Conservation (phyloP, 2,329 filamentous ascomycete genomes). For the Rhynchosporium secalis region DNA sequence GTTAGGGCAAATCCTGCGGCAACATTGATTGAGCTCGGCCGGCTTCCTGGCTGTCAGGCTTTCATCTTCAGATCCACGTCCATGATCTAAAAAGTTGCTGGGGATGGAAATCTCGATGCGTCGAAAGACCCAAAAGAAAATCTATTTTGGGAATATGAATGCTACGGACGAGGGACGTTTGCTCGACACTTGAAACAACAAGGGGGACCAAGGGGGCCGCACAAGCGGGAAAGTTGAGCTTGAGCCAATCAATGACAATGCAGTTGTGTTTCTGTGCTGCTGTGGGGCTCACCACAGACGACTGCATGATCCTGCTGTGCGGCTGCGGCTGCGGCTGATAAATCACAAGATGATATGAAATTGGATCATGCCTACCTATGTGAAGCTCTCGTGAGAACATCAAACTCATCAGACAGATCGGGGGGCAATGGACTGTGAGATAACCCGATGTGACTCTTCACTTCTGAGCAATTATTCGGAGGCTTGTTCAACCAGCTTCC, state of each 20-base stretch:
- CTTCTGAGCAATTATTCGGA: neutral
- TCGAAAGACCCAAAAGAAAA: slow-evolving; percentile 11
- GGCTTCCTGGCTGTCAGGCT: neutral
- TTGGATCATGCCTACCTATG: neutral
- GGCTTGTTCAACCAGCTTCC: neutral
- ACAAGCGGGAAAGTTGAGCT: slow-evolving; percentile 5
- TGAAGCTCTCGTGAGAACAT: neutral
- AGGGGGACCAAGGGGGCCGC: slow-evolving; percentile 2
- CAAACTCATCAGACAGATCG: neutral
- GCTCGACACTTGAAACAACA: slow-evolving; percentile 20
- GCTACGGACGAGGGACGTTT: neutral
- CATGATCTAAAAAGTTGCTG: neutral
- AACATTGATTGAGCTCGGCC: slow-evolving; percentile 7
- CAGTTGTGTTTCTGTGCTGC: slow-evolving; percentile 13
- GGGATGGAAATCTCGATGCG: neutral
- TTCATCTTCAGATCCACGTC: too few species aligned
- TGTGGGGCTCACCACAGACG: neutral
- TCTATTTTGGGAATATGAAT: slow-evolving; percentile 21
- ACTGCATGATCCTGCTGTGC: neutral
- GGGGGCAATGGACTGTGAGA: neutral
- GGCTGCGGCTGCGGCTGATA: neutral
- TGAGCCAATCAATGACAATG: slow-evolving; percentile 19
- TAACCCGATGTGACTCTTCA: neutral
- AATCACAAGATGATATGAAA: neutral
- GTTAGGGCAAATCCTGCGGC: neutral